A percentile compares a stretch with the other conserved stretches of the same genome.
phyloP scores from a whole-genome alignment of 1,284 basidiomycete species.

The Pterulicium gracile region DNA sequence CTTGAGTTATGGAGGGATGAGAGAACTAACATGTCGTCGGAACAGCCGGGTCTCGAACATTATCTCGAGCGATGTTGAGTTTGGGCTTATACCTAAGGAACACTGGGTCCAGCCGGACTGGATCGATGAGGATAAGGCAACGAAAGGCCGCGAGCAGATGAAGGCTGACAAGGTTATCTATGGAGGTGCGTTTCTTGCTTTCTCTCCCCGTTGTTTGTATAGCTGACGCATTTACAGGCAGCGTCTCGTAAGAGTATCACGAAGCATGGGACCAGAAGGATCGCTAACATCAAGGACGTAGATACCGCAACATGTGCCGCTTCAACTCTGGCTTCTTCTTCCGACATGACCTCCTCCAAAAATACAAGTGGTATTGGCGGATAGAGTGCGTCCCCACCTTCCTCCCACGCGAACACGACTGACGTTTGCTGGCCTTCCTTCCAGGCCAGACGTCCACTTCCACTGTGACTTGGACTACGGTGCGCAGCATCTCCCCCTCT shows the following conservation, averaged over 20 bases:
- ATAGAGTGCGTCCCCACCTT: constrained; percentile 32
- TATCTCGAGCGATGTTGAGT: constrained; percentile 27
- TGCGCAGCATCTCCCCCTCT: no score
- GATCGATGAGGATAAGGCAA: constrained; percentile 60
- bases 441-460: constrained; percentile 58
- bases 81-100: constrained; percentile 35
- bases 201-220: no score
- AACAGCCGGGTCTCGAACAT: constrained; percentile 30
- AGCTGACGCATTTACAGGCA: background rate
- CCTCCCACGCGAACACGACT: background rate
- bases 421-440: background rate
- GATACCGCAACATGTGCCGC: constrained; percentile 6
- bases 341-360: constrained; percentile 30
- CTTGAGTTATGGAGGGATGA: constrained; percentile 1
- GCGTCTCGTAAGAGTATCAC: constrained; percentile 10
- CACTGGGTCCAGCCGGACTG: constrained; percentile 58
- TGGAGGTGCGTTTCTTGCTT: constrained; percentile 26
- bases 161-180: constrained; percentile 38
- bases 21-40: background rate
- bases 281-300: background rate
- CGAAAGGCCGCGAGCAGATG: constrained; percentile 46
- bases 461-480: constrained; percentile 61
- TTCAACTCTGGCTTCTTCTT: constrained; percentile 28
- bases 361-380: constrained; percentile 54
- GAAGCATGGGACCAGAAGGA: background rate